Evolutionary conservation across 1,284 basidiomycete species (phyloP).

Genomic region (Sutorius eximius): DNA sequence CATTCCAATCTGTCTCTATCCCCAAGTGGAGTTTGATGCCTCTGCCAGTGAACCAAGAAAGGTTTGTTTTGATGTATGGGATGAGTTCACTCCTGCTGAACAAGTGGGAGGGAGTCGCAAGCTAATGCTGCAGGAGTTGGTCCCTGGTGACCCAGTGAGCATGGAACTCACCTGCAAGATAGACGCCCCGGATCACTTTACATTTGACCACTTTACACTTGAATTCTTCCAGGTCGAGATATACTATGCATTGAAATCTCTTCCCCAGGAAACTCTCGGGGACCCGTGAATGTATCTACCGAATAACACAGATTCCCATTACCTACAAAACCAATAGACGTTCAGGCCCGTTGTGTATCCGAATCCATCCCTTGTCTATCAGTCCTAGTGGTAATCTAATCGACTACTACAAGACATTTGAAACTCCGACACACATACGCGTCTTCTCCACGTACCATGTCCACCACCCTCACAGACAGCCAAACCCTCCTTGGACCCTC

Average conservation of each 20-base stretch:
- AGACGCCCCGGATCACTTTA: background rate
- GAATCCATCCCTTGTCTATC: too few species aligned
- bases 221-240: background rate
- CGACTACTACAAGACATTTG: background rate
- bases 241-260: background rate
- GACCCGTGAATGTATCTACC: background rate
- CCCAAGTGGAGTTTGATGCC: too few species aligned
- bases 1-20: background rate
- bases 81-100: background rate
- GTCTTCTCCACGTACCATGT: constrained; percentile 22
- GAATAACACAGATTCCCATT: too few species aligned
- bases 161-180: background rate
- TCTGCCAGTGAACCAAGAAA: too few species aligned
- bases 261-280: background rate
- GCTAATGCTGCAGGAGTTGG: background rate
- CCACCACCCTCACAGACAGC: constrained; percentile 29
- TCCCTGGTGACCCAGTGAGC: background rate
- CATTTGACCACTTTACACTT: background rate
- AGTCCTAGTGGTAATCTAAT: too few species aligned
- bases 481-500: constrained; percentile 53
- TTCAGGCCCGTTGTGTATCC: too few species aligned
- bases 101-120: background rate
- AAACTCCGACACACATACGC: constrained; percentile 27
- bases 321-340: too few species aligned
- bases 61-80: background rate